Evolutionary conservation across 257 asterid species (phyloP), one percentile per base, ranked within the genome.

Genomic region (Nicotiana knightiana): DNA sequence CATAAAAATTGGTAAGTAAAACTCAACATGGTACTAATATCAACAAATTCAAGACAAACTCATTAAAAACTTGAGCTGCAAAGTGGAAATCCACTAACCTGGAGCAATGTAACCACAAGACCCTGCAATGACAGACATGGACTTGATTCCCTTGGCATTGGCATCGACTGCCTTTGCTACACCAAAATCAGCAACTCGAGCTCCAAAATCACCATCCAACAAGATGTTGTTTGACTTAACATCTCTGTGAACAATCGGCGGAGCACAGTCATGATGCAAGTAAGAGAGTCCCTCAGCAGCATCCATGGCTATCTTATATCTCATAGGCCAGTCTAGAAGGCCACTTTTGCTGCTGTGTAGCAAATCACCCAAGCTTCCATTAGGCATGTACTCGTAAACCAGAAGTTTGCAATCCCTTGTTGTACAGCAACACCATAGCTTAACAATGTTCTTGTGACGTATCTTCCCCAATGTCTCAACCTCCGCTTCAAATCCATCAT

Each of bases 81-180:
- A 73, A 46, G 13, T 73, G 79, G 13, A 32, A 48, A 64, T 80
- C 13, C 9, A 80, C 55, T 62, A 15, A 96, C 99, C 99, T 86
- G 99, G 99, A 13, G 99, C 99, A 77, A 96, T 96, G 86, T 96
- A 96, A 16, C 99, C 99, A 70, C 97, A 91, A 77, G 99, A 96
- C 4, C 99, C 99, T n/a, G 99, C 99, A 85, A 96, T 96, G 16
- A 88, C 97, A 17, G 99, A 96, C 99, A 96, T 96, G 24, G 97
- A 92, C 32, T 91, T 89, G 21, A 77, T 80, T 26, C 90, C 97
- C 85, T 91, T 96, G 8, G 90, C 94, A 77, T 77, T 89, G 0
- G 86, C 81, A 82, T 93, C 97, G n/a, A 96, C 93, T 26, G 67
- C 94, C 88, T 94, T 96, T 3, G 99, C 99, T 26, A 96, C 91